Evolutionary conservation across 1,284 basidiomycete species (phyloP), one percentile per base, ranked within the genome.

Genomic region (Heliocybe sulcata): DNA sequence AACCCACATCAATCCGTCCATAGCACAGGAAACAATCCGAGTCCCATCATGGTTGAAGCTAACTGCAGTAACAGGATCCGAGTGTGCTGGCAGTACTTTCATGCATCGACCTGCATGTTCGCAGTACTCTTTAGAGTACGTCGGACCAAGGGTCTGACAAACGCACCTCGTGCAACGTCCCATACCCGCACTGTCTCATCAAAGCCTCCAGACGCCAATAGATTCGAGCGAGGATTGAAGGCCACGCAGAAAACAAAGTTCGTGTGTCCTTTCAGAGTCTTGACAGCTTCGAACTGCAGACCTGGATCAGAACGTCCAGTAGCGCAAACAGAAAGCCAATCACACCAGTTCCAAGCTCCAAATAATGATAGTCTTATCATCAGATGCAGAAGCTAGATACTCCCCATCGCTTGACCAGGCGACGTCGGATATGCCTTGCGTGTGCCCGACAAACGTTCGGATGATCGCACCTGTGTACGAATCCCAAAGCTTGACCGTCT

Each of bases 111-210:
- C 94, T 86, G 64, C n/a, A 12, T 19, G 12, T 31, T 31, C 29
- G 29, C 12, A 31, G 29, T 12, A 31, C 6, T 31, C 29, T 6
- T 12, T 31, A 12, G 6, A 31, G 6, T 31, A 12, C 29, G 12
- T 4, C 12, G 4, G 12, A 31, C 29, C n/a, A 52, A 10, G 53
- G 6, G 26, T n/a, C 19, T 4, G 42, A 57, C 49, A 22, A n/a
- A 57, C 72, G n/a, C 59, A 90, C 91, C 92, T 79, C 85, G 77
- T 29, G 87, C 83, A n/a, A 96, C 85, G 66, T 98, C 94, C 96
- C 96, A 99, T 2, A 98, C 78, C 38, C 93, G 82, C 8, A 98
- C 91, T 10, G 91, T 93, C 74, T 99, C 96, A 63, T 99, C 96
- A 63, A 92, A 96, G 1, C 90, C 88, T 14, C 95, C 96, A 23